Base-by-base conservation (phyloP, 2,329 filamentous ascomycete species). In the Orbilia brochopaga region DNA sequence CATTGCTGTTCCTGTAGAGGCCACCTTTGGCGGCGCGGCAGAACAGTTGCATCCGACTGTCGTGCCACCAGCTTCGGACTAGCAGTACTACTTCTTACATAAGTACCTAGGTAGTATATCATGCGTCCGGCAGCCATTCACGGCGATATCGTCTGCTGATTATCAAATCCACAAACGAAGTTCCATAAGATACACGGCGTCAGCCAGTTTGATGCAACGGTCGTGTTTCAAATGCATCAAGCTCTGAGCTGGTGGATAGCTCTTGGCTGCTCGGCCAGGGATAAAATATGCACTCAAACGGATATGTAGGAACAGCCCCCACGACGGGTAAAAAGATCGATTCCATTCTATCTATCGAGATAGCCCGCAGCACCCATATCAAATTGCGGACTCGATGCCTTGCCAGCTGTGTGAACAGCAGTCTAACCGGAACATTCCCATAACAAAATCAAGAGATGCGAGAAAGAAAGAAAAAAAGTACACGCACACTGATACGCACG, bases 191-290 rank as follows among this genome's bases (percentile, higher is more conserved):
- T 19, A 19, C 37, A 42, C 13, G 58, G 46, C 65, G 48, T 19
- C 48, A 32, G 23, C 4, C 30, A 17, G 15, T 51, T 42, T 24
- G 42, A 13, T 59, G 24, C 42, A 56, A 58, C 63, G 55, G 30
- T 30, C 17, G 48, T 55, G 55, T 67, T 67, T 67, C 50, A 67
- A 37, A 55, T 4, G 40, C 40, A 44, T 17, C 40, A 15, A 17
- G n/a, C n/a, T n/a, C n/a, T n/a, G n/a, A n/a, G n/a, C n/a, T n/a
- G n/a, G n/a, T n/a, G n/a, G n/a, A n/a, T n/a, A n/a, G n/a, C n/a
- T n/a, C n/a, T n/a, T n/a, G n/a, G n/a, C n/a, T n/a, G n/a, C n/a
- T n/a, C n/a, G n/a, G n/a, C n/a, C n/a, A n/a, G n/a, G n/a, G n/a
- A n/a, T n/a, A n/a, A n/a, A n/a, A n/a, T n/a, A 42, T 3, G n/a